Evolutionary conservation across 495 filamentous ascomycete genomes (phyloP), one percentile per base, ranked within the genome.

Genomic region (Filosporella fistucella): DNA sequence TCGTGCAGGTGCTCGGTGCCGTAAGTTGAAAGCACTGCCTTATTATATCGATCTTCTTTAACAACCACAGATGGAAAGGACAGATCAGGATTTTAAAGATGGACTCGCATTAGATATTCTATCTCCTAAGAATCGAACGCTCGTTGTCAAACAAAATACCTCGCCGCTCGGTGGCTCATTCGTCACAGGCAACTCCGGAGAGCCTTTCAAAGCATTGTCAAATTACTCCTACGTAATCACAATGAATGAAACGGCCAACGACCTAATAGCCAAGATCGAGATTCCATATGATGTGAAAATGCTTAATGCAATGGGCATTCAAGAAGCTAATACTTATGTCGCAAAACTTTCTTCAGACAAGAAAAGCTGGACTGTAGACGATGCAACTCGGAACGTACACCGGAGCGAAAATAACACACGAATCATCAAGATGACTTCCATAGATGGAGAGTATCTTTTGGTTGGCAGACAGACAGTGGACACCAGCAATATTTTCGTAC

Each of bases 251-350:
- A 51, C 47, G 9, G 52, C 52, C 2, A 46, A 51, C 13, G 47
- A 55, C 35, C 43, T 55, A 10, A 55, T 55, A 16, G 52, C 52
- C 22, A 55, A 55, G 33, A 51, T 55, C 30, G 52, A 55, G 29
- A 28, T 55, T n/a, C 52, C 52, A 4, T 50, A 55, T 38, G 52
- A 55, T 24, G 35, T 43, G 14, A 20, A 10, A 0, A 46, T 47
- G 35, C 42, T 55, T 1, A 34, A 29, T 4, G 36, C 26, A 3
- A 47, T 55, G 47, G 52, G 52, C 8, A 25, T 55, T 14, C 21
- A 46, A 18, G 42, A 46, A 34, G 28, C 52, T 11, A 55, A 55
- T 26, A 42, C 47, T 4, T 46, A 42, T 26, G 52, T 55, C 13
- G 52, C 21, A 7, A 55, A 42, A 1, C 43, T 55, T 10, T 34